A percentile compares a stretch with the other conserved stretches of the same genome.
Conservation (phyloP, 2,329 filamentous ascomycete genomes). For the Talaromyces sp. region DNA sequence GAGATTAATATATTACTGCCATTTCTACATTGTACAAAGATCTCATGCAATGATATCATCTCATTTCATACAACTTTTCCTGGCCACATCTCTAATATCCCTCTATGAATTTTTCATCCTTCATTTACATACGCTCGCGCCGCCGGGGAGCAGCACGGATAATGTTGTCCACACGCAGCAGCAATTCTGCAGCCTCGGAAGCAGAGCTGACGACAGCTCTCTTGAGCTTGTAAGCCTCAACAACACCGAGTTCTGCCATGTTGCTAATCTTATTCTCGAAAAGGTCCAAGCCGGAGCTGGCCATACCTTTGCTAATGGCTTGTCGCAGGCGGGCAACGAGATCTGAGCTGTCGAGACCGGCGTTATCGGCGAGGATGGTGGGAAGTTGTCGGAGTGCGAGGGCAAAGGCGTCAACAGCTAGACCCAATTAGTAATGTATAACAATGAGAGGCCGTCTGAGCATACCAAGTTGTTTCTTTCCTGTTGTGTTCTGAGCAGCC, state of each 20-base stretch:
- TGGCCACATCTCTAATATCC: neutral
- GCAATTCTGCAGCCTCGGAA: slow-evolving; percentile 91
- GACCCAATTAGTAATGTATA: neutral
- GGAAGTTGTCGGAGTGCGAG: slow-evolving; percentile 86
- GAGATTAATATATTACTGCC: slow-evolving; percentile 9
- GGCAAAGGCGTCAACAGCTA: slow-evolving; percentile 82
- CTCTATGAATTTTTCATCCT: neutral
- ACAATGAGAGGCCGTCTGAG: neutral
- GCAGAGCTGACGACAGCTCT: slow-evolving; percentile 95
- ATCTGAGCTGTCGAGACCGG: slow-evolving; percentile 91
- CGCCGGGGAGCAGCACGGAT: slow-evolving; percentile 86
- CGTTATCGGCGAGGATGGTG: slow-evolving; percentile 96
- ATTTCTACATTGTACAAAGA: slow-evolving; percentile 14
- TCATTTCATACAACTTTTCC: slow-evolving; percentile 14
- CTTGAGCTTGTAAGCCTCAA: slow-evolving; percentile 99
- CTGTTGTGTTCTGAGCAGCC: slow-evolving; percentile 87
- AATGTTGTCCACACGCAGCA: slow-evolving; percentile 95
- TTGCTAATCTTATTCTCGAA: slow-evolving; percentile 88
- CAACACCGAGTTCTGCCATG: slow-evolving; percentile 91
- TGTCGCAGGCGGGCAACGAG: slow-evolving; percentile 87
- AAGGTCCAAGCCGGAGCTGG: slow-evolving; percentile 85
- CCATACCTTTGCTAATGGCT: slow-evolving; percentile 91
- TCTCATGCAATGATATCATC: slow-evolving; percentile 14
- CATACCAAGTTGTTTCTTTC: slow-evolving; percentile 77
- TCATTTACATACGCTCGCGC: slow-evolving; percentile 66